Percentiles rank a stretch among this genome's conserved stretches.
These are phyloP conservation scores for Penicillium expansum DNA, from an alignment of 2,329 filamentous ascomycete genomes.

Conservation along the genomic window DNA sequence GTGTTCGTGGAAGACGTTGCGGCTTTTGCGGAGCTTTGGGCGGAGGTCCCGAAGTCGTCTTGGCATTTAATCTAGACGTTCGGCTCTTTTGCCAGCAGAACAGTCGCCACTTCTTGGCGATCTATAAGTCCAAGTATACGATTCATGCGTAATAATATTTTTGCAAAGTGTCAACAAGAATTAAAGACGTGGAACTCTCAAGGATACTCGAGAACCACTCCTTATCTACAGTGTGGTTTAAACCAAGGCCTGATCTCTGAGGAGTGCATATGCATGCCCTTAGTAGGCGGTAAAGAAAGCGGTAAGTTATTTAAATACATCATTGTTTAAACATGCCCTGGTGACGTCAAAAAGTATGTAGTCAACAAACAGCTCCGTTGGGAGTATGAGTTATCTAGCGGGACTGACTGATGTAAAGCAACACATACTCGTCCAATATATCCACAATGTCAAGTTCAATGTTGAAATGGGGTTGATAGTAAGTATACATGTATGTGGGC, in stretches of 20 bases:
- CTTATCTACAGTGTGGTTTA: background rate
- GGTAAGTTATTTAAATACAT: background rate
- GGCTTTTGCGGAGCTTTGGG: constrained; percentile 21
- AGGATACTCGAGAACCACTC: background rate
- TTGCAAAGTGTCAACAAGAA: background rate
- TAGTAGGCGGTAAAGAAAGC: background rate
- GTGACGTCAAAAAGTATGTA: constrained; percentile 25
- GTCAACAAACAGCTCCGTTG: constrained; percentile 6
- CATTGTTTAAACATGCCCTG: background rate
- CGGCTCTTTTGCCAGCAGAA: background rate
- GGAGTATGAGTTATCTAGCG: background rate
- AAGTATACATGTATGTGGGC: background rate
- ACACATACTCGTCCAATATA: background rate
- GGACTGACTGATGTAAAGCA: background rate
- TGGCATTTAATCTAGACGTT: constrained; percentile 12
- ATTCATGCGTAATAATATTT: background rate
- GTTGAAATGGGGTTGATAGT: background rate
- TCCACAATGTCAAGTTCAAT: background rate
- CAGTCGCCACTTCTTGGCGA: background rate
- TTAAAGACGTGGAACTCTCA: background rate
- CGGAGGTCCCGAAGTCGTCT: constrained; percentile 23
- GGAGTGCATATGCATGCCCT: background rate
- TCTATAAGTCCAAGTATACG: background rate
- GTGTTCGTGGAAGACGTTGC: background rate
- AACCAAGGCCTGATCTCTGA: background rate